Conservation (phyloP, 805 yeast genomes). For the Hanseniaspora pseudoguilliermondii region DNA sequence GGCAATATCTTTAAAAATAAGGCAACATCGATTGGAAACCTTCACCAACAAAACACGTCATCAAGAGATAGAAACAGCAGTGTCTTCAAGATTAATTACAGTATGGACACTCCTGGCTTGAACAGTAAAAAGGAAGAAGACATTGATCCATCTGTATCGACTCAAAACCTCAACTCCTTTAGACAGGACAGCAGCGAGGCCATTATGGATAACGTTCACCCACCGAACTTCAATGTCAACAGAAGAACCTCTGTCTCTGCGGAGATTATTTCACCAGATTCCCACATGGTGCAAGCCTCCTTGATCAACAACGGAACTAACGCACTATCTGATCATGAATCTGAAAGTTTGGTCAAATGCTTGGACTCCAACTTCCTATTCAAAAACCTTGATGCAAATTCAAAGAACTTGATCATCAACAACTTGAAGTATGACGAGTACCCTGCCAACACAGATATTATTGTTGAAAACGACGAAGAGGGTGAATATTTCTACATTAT, state of each 20-base stretch:
- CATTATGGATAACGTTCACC: conserved; percentile 27
- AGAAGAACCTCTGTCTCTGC: conserved; percentile 87
- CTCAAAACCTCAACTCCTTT: background rate
- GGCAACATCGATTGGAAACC: background rate
- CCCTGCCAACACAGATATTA: conserved; percentile 49
- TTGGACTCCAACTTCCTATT: conserved; percentile 77
- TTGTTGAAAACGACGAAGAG: conserved; percentile 74
- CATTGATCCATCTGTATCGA: conserved; percentile 4
- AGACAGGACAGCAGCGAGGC: conserved; percentile 2
- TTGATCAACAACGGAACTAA: conserved; percentile 24
- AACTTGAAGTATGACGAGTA: conserved; percentile 70
- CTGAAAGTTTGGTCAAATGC: conserved; percentile 52
- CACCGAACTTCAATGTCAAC: conserved; percentile 56
- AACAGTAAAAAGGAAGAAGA: conserved; percentile 3
- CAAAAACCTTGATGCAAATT: conserved; percentile 64
- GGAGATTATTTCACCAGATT: conserved; percentile 68
- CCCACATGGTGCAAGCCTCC: conserved; percentile 59
- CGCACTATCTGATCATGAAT: conserved; percentile 49
- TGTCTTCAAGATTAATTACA: conserved; percentile 10
- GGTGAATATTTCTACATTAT: conserved; percentile 86
- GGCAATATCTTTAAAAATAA: background rate
- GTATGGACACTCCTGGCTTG: conserved; percentile 1
- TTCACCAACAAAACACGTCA: background rate
- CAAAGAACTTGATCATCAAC: conserved; percentile 62
- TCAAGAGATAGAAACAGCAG: conserved; percentile 6